Evolutionary conservation across 1,139 yeast genomes (phyloP), one percentile per base, ranked within the genome.

Genomic region (Pichia sp.): DNA sequence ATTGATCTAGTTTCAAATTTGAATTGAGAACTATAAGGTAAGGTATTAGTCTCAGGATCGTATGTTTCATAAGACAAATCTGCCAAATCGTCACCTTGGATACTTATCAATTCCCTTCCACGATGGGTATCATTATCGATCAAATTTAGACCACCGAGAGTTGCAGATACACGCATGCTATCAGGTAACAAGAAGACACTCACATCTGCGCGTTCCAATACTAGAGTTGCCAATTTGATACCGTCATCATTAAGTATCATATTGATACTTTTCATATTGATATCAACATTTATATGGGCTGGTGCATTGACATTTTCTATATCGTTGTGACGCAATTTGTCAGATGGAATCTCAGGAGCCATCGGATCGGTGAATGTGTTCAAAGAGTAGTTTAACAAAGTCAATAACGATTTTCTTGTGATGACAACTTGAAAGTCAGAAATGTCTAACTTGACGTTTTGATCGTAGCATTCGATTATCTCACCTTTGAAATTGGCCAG

Each of bases 311-410:
- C 80, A 30, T 73, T 76, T 56, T 78, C 79, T n/a, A 72, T 69
- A 38, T 78, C 78, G 62, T 84, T 84, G 61, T 86, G 90, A 54
- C 84, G 81, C 57, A 86, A 73, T 38, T 76, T 82, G 70, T 84
- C 90, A 0, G 89, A 84, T 1, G 89, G 86, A 1, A 82, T 72
- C 32, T 80, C 84, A 16, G 79, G 81, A 0, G 92, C 90, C 59
- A 82, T 76, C 0, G 90, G 92, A 68, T 85, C 87, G 0, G 97
- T 87, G 66, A 93, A 93, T 0, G 98, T 93, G 49, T 92, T 88
- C 65, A 92, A 75, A 3, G 87, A 75, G 67, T 86, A 95, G 68
- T 90, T 95, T 60, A 93, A 72, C 15, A 93, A 72, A 3, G 96
- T 86, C 61, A 93, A 75, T 30, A 88, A 72, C 1, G 96, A 87